These are phyloP conservation scores for Penicillium sp. DNA, from an alignment of 2,329 filamentous ascomycete genomes.

Conservation along the genomic window DNA sequence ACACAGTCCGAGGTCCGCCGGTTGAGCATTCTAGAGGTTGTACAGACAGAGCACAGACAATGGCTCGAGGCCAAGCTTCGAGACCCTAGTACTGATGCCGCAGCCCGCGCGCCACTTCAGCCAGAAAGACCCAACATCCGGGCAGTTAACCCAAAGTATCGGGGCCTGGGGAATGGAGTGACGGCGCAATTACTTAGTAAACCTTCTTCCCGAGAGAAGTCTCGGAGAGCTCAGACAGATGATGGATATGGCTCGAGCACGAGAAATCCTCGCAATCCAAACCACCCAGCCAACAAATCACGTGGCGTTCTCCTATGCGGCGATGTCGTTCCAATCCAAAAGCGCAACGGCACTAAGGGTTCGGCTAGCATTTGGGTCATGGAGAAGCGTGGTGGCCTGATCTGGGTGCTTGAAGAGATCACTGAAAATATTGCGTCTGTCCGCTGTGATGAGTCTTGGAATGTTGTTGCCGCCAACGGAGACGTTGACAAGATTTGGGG, in stretches of 20 bases:
- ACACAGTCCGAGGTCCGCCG: slow-evolving; percentile 94
- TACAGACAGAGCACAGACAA: slow-evolving; percentile 82
- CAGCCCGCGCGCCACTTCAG: slow-evolving; percentile 34
- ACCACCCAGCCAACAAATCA: slow-evolving; percentile 76
- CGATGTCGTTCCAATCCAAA: slow-evolving; percentile 97
- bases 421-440: slow-evolving; percentile 87
- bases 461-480: slow-evolving; percentile 72
- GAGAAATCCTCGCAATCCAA: slow-evolving; percentile 59
- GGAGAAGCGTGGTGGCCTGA: slow-evolving; percentile 89
- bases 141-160: slow-evolving; percentile 38
- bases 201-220: slow-evolving; percentile 63
- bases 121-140: slow-evolving; percentile 45
- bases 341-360: slow-evolving; percentile 87
- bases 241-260: slow-evolving; percentile 58
- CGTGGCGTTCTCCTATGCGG: slow-evolving; percentile 90
- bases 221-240: slow-evolving; percentile 59
- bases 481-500: slow-evolving; percentile 88
- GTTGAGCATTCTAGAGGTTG: slow-evolving; percentile 92
- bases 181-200: slow-evolving; percentile 89
- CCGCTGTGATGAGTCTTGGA: slow-evolving; percentile 75
- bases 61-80: slow-evolving; percentile 89
- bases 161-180: slow-evolving; percentile 78
- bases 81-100: slow-evolving; percentile 61
- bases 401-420: slow-evolving; percentile 98
- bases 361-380: slow-evolving; percentile 98